Base-by-base conservation (phyloP, 78 protist species). In the Speleostelium caveatum region DNA sequence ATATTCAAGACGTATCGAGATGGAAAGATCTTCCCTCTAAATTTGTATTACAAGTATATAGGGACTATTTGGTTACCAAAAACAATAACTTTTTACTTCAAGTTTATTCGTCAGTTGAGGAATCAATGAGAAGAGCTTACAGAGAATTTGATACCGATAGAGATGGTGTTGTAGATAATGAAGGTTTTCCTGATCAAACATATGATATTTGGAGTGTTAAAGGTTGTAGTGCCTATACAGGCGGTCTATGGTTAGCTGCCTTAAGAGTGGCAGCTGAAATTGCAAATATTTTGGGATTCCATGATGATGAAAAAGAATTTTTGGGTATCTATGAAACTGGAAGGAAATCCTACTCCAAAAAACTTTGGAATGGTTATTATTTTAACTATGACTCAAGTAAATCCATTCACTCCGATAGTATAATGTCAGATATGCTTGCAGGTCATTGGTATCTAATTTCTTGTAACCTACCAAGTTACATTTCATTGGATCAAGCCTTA, bases 1-100 rank as follows among this genome's bases (percentile, higher is more conserved):
- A 73, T 88, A 96, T 96, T n/a, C 97, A 96, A 73, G 93, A 96
- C 41, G 61, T 90, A 26, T 62, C 92, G 4, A 24, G 86, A n/a
- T 96, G 97, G 97, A 96, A 96, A 63, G 97, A 96, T 49, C 62
- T 96, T 35, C 87, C 87, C 19, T 59, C 63, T 3, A 94, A 96
- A 73, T 96, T 94, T 73, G 93, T 96, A 12, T 66, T 96, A 1
- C 95, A 90, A 41, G 87, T 85, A 14, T 87, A 87, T 53, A 51
- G 95, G 8, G 95, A 91, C 53, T 91, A 83, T 56, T 65, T 75
- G 51, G 72, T 67, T 0, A 22, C 42, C 22, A 45, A 42, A 14
- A 90, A 95, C 45, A 35, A 53, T 7, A 26, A 12, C 19, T 89
- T 88, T 78, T 26, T 87, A 8, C 32, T 74, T 7, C 75, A 92